These are phyloP conservation scores for Psilocybe cyanescens DNA, from an alignment of 768 basidiomycete genomes.

Conservation along the genomic window DNA sequence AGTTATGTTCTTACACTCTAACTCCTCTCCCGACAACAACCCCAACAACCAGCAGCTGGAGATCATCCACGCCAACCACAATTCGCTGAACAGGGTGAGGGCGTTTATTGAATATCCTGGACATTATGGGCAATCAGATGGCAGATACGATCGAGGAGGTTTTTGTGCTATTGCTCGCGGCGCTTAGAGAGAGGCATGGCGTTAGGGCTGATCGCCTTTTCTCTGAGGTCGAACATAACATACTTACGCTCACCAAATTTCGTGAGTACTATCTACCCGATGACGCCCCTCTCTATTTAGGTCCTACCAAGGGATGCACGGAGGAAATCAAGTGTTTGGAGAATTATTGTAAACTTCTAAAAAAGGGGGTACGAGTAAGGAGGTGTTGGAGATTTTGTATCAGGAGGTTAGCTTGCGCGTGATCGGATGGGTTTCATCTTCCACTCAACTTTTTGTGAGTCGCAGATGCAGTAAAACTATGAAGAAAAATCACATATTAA, in stretches of 20 bases:
- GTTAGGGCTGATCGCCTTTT: constrained; percentile 33
- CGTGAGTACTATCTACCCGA: constrained; percentile 92
- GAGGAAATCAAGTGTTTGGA: constrained; percentile 90
- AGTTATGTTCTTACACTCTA: too few relatives aligned
- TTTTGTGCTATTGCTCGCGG: constrained; percentile 86
- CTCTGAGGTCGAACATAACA: constrained; percentile 87
- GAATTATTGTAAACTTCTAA: constrained; percentile 83
- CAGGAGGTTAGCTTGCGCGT: constrained; percentile 94
- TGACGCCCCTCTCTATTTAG: constrained; percentile 76
- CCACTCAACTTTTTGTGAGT: too few relatives aligned
- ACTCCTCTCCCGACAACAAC: too few relatives aligned
- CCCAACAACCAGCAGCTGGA: constrained; percentile 47
- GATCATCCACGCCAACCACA: constrained; percentile 91
- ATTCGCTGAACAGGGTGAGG: constrained; percentile 89
- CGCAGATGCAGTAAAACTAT: too few relatives aligned
- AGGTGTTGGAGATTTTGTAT: constrained; percentile 97
- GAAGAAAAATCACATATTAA: too few relatives aligned
- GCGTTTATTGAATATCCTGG: constrained; percentile 90
- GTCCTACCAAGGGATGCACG: constrained; percentile 84
- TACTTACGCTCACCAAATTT: constrained; percentile 78
- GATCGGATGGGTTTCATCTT: constrained; percentile 41
- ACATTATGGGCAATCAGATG: constrained; percentile 80
- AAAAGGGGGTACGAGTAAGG: constrained; percentile 88
- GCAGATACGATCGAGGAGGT: constrained; percentile 90
- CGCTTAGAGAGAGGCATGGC: constrained; percentile 79